Percentiles rank a stretch among this genome's conserved stretches.
Conservation (phyloP, 2,329 filamentous ascomycete genomes). For the Fusarium oxysporum region DNA sequence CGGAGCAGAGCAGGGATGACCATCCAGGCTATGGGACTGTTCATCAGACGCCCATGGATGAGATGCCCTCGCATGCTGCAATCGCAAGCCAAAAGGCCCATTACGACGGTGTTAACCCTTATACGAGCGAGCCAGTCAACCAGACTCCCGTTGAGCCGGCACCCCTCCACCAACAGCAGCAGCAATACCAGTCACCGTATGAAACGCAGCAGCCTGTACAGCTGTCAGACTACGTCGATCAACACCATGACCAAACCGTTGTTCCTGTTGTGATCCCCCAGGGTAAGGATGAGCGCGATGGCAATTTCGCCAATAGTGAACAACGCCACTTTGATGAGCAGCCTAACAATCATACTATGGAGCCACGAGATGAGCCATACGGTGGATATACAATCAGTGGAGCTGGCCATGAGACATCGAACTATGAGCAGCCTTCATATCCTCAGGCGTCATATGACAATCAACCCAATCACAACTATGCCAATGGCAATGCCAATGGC, state of each 20-base stretch:
- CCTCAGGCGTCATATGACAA: slow-evolving; percentile 16
- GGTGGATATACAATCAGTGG: slow-evolving; percentile 10
- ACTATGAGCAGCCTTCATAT: slow-evolving; percentile 22
- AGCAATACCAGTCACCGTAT: slow-evolving; percentile 16
- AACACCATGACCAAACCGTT: slow-evolving; percentile 31
- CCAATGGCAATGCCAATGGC: slow-evolving; percentile 22
- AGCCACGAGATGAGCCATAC: slow-evolving; percentile 15
- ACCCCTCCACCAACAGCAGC: slow-evolving; percentile 28
- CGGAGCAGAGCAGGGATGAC: slow-evolving; percentile 50
- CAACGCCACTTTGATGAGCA: slow-evolving; percentile 14
- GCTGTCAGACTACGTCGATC: slow-evolving; percentile 30
- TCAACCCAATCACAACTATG: slow-evolving; percentile 13
- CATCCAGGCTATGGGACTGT: slow-evolving; percentile 59
- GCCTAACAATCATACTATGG: slow-evolving; percentile 16
- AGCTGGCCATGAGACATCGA: slow-evolving; percentile 5
- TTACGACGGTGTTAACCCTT: slow-evolving; percentile 69
- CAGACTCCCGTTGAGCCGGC: slow-evolving; percentile 25
- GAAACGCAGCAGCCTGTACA: slow-evolving; percentile 27
- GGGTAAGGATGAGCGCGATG: slow-evolving; percentile 24
- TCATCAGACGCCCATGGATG: slow-evolving; percentile 58
- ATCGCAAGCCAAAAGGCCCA: slow-evolving; percentile 62
- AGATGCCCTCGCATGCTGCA: slow-evolving; percentile 63
- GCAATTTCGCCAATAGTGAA: slow-evolving; percentile 12
- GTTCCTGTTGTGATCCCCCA: slow-evolving; percentile 38
- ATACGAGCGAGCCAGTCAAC: slow-evolving; percentile 60